Base-by-base conservation (phyloP, 108 stramenopile genomes). In the Nitzschia sp. region DNA sequence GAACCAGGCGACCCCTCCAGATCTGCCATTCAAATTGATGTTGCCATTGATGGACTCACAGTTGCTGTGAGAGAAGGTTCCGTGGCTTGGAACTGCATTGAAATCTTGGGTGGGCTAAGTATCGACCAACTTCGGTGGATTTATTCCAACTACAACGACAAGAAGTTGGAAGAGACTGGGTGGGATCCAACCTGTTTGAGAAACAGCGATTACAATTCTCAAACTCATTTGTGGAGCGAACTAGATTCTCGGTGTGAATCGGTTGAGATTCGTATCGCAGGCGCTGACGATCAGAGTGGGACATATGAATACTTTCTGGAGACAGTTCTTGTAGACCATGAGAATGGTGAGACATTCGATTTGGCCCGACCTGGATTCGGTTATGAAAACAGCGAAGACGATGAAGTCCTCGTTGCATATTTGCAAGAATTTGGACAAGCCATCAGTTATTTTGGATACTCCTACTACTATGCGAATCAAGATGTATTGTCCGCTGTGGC, bases 121-220 rank as follows among this genome's bases (percentile, higher is more conserved):
- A 62, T 55, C 34, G 74, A 75, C 44, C 74, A 75, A 61, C 74
- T 75, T 11, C 74, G 74, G 1, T 75, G 74, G 74, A 70, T 75
- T 1, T 75, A 59, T 40, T 64, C 62, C 51, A 69, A 54, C 61
- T 75, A 64, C 44, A 63, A n/a, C 41, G 68, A 69, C 14, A 29
- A 10, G n/a, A 40, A 75, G 20, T 48, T 75, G 41, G 56, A 62
- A 38, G 50, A 55, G 21, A 62, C 61, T 46, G 74, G 74, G 8
- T 75, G 74, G 74, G 68, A 69, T 21, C 60, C 65, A 10, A n/a
- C 19, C 7, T 58, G 38, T n/a, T 22, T 73, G n/a, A 10, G 14
- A 2, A 64, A 64, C 40, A 62, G 20, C 21, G 74, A 75, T 57
- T 38, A 12, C 21, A 41, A 70, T 61, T 17, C 42, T 20, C 20